These are phyloP conservation scores for Thozetella sp. DNA, from an alignment of 495 filamentous ascomycete genomes.

Conservation along the genomic window DNA sequence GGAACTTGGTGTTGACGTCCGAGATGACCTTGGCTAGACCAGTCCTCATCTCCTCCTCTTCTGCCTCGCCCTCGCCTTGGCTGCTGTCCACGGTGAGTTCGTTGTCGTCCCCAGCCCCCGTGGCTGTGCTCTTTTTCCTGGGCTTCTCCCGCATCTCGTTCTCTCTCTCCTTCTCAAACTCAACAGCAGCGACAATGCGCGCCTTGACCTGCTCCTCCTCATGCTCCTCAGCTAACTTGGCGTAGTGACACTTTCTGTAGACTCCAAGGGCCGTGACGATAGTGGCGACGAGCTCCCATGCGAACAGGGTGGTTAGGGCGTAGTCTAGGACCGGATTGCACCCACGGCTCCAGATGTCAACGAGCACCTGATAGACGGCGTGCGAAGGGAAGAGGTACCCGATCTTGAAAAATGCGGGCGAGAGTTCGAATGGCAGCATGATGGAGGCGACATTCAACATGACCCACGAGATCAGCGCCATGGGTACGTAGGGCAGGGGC, in stretches of 20 bases:
- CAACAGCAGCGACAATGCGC: conserved; percentile 27
- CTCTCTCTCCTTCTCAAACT: conserved; percentile 14
- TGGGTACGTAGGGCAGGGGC: conserved; percentile 40
- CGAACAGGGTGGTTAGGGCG: conserved; percentile 46
- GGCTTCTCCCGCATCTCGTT: conserved; percentile 6
- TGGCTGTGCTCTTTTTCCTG: not conserved
- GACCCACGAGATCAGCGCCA: conserved; percentile 50
- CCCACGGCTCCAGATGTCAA: conserved; percentile 50
- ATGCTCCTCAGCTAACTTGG: conserved; percentile 31
- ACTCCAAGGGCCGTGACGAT: conserved; percentile 35
- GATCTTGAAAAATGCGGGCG: conserved; percentile 47
- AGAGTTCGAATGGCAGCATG: conserved; percentile 47
- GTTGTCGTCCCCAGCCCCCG: not conserved
- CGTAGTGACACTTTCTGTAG: conserved; percentile 36
- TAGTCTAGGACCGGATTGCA: conserved; percentile 45
- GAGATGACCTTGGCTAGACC: conserved; percentile 9
- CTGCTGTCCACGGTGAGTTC: not conserved
- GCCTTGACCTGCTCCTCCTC: conserved; percentile 22
- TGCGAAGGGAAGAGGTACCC: conserved; percentile 50
- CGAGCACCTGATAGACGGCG: conserved; percentile 39
- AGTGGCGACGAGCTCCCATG: conserved; percentile 32
- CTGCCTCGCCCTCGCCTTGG: not conserved
- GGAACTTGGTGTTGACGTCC: conserved; percentile 5
- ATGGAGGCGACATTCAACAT: conserved; percentile 47
- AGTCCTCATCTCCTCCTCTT: not conserved